A percentile compares a stretch with the other conserved stretches of the same genome.
These are phyloP conservation scores for Cetraspora pellucida DNA, from an alignment of 192 early-diverging fungal species.

Conservation along the genomic window DNA sequence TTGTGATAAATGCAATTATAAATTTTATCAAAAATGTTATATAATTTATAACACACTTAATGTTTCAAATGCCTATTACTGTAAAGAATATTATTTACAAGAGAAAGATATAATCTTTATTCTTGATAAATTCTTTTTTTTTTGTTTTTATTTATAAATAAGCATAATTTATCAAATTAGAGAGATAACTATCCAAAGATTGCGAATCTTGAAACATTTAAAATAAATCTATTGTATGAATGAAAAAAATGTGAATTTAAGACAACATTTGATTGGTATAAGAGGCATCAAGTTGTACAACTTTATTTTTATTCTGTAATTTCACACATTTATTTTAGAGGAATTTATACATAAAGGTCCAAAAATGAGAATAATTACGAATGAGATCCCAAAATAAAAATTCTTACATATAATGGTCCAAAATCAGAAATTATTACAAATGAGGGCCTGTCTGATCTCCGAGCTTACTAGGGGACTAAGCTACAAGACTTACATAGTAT, in stretches of 20 bases:
- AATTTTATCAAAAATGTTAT: slow-evolving; percentile 85
- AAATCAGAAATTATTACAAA: no score
- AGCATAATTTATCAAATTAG: slow-evolving; percentile 37
- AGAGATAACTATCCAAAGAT: slow-evolving; percentile 97
- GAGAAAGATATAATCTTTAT: slow-evolving; percentile 82
- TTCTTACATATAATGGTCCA: no score
- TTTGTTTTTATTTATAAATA: background rate
- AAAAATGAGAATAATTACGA: no score
- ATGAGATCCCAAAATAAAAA: no score
- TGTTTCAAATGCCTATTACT: slow-evolving; percentile 93
- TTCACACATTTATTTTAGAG: no score
- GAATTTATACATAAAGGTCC: no score
- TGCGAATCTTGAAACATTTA: slow-evolving; percentile 90
- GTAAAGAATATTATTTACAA: slow-evolving; percentile 83
- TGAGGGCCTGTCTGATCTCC: no score
- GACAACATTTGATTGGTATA: slow-evolving; percentile 7
- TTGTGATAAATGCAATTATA: slow-evolving; percentile 97
- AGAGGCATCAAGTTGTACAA: no score
- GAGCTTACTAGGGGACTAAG: no score
- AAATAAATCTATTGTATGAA: slow-evolving; percentile 90
- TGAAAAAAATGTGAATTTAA: slow-evolving; percentile 89
- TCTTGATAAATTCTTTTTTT: background rate
- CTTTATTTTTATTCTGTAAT: no score
- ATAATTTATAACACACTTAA: slow-evolving; percentile 87
- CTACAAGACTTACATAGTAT: no score